Conservation (phyloP, 345 rosid species). For the Salix koriyanagi region DNA sequence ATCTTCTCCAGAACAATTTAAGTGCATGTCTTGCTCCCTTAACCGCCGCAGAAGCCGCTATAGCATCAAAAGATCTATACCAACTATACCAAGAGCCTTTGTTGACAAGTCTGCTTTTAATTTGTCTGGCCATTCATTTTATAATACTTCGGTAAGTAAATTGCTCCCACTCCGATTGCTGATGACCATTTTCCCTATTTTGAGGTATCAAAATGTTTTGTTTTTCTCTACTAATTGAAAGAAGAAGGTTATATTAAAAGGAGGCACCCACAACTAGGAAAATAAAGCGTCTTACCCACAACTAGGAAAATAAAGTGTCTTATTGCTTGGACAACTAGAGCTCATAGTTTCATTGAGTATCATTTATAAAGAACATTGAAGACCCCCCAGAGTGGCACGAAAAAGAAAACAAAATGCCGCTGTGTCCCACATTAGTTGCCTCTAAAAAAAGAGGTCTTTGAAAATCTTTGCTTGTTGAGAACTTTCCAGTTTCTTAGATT, state of each 20-base stretch:
- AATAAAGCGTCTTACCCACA: background rate
- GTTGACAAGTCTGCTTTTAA: slow-evolving; percentile 51
- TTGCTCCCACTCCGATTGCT: background rate
- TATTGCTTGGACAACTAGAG: background rate
- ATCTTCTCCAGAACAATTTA: slow-evolving; percentile 31
- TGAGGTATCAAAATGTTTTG: no score
- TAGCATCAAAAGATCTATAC: slow-evolving; percentile 30
- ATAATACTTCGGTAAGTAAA: slow-evolving; percentile 42
- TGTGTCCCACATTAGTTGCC: background rate
- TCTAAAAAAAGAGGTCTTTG: background rate
- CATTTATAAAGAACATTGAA: no score
- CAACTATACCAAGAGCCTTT: slow-evolving; percentile 43
- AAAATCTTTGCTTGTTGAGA: no score
- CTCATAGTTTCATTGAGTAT: background rate
- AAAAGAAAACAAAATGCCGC: background rate
- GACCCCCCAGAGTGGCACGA: background rate
- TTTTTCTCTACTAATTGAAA: background rate
- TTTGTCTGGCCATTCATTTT: slow-evolving; percentile 35
- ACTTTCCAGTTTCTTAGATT: no score
- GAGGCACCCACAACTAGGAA: background rate
- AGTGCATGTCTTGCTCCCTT: slow-evolving; percentile 42
- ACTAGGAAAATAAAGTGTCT: background rate
- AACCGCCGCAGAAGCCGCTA: slow-evolving; percentile 33
- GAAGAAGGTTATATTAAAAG: background rate
- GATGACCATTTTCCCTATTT: background rate